phyloP scores from a whole-genome alignment of 2,329 filamentous ascomycete species.

The Parafenestella ontariensis region DNA sequence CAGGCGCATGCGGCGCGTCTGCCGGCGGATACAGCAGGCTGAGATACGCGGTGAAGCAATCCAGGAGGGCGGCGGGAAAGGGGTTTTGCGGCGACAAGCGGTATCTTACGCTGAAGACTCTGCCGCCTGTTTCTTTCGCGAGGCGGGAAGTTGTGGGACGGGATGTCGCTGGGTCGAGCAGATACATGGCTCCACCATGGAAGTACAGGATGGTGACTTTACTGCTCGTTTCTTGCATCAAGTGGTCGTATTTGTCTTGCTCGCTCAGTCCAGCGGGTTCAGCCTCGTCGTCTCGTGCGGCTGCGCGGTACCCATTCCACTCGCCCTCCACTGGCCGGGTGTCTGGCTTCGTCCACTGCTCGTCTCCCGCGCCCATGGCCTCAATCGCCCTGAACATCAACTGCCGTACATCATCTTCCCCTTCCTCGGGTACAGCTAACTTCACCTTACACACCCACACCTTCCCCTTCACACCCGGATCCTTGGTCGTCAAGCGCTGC shows the following conservation, averaged over 20 bases:
- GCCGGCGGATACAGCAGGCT: conserved; percentile 74
- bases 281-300: conserved; percentile 57
- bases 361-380: conserved; percentile 54
- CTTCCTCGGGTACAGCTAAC: conserved; percentile 65
- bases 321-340: conserved; percentile 70
- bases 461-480: conserved; percentile 74
- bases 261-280: conserved; percentile 65
- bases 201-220: conserved; percentile 74
- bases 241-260: conserved; percentile 66
- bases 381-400: conserved; percentile 66
- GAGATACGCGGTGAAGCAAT: conserved; percentile 76
- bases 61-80: conserved; percentile 77
- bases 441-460: conserved; percentile 81
- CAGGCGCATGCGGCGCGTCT: conserved; percentile 70
- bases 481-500: conserved; percentile 69
- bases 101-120: conserved; percentile 76
- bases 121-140: conserved; percentile 70
- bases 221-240: conserved; percentile 72
- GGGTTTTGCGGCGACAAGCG: conserved; percentile 76
- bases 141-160: conserved; percentile 65
- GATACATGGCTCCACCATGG: conserved; percentile 77
- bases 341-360: conserved; percentile 54
- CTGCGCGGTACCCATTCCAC: conserved; percentile 74
- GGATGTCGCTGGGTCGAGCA: conserved; percentile 74
- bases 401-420: conserved; percentile 60